phyloP scores from a whole-genome alignment of 164 flowering plant species.

The Nelumbo lutea region DNA sequence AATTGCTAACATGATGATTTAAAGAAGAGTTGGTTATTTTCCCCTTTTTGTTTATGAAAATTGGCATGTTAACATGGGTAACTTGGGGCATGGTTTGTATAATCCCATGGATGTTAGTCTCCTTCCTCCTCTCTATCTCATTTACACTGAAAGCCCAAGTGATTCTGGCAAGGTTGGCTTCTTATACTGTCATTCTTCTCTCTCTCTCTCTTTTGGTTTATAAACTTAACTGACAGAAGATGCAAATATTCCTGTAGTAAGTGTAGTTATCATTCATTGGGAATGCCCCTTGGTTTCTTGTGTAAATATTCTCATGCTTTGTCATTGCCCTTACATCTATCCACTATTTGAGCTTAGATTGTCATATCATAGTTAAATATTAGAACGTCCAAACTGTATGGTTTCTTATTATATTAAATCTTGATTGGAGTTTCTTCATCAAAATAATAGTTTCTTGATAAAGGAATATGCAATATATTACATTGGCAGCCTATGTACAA shows the following conservation, averaged over 20 bases:
- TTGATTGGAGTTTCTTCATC: no score
- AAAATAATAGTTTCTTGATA: no score
- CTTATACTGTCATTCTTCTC: neutral
- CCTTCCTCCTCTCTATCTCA: constrained; percentile 85
- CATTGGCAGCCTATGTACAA: no score
- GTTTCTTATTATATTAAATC: no score
- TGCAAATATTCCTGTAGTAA: neutral
- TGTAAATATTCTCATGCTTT: neutral
- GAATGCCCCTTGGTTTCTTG: neutral
- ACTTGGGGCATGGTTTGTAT: constrained; percentile 77
- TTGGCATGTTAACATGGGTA: constrained; percentile 41
- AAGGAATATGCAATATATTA: no score
- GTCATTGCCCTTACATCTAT: no score
- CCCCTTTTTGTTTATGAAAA: neutral
- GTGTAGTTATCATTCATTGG: neutral
- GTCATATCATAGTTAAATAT: no score
- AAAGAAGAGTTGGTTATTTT: neutral
- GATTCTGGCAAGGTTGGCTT: constrained; percentile 90
- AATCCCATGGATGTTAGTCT: constrained; percentile 64
- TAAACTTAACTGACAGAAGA: neutral
- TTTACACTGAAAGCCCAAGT: constrained; percentile 96
- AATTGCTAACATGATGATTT: neutral
- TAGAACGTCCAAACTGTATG: no score
- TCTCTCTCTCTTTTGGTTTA: neutral
- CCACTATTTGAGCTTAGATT: no score